Percentiles rank a stretch among this genome's conserved stretches.
phyloP scores from a whole-genome alignment of 139 green algal species.

The Coelastrella sp. region DNA sequence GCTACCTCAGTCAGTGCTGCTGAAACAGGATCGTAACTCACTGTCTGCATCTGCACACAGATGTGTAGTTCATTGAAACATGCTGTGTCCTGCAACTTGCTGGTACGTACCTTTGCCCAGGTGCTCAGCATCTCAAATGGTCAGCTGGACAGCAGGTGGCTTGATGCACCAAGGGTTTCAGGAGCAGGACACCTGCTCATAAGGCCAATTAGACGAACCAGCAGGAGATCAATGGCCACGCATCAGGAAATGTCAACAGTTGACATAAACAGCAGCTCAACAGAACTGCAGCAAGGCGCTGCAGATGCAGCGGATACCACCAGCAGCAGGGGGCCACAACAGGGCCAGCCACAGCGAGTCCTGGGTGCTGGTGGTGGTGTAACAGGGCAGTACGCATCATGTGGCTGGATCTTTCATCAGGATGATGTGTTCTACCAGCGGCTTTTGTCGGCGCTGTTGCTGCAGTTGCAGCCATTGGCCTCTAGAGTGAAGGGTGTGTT shows the following conservation, averaged over 20 bases:
- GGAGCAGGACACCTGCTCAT: conserved; percentile 1
- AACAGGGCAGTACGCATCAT: conserved; percentile 17
- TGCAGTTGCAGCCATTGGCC: conserved; percentile 17
- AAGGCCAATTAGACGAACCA: neutral
- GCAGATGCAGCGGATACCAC: neutral
- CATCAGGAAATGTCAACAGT: neutral
- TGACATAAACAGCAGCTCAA: neutral
- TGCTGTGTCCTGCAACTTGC: too few relatives aligned
- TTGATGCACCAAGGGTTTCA: neutral
- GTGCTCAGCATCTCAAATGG: neutral
- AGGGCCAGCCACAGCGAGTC: neutral
- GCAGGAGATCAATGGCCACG: neutral
- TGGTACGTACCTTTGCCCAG: neutral
- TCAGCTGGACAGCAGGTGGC: neutral
- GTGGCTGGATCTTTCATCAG: conserved; percentile 64
- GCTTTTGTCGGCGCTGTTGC: conserved; percentile 49
- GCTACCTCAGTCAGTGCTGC: too few relatives aligned
- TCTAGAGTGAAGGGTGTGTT: conserved; percentile 66
- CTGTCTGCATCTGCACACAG: too few relatives aligned
- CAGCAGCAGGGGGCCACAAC: neutral
- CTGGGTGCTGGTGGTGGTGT: neutral
- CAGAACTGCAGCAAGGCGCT: neutral
- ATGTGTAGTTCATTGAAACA: too few relatives aligned
- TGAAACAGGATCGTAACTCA: too few relatives aligned
- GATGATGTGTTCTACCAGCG: conserved; percentile 54